Evolutionary conservation across 176 grass and related monocot species (phyloP).

Genomic region (Oropetium thomaeum): DNA sequence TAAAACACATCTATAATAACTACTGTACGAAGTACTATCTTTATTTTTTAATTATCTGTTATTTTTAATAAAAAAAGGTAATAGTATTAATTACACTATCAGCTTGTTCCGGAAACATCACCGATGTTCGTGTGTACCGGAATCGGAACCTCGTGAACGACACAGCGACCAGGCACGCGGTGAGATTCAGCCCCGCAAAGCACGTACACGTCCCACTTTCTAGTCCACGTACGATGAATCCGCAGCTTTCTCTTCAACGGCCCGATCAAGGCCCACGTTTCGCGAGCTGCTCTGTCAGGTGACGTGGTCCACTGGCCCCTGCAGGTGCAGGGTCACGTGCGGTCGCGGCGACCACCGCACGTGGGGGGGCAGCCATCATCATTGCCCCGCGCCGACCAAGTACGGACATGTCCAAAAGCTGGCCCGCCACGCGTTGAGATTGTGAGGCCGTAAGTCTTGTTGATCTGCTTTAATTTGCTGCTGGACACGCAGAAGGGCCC

Average conservation of each 20-base stretch:
- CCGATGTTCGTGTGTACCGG: background rate
- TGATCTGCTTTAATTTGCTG: background rate
- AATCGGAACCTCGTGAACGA: background rate
- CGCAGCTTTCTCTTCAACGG: background rate
- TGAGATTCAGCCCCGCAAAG: background rate
- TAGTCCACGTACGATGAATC: background rate
- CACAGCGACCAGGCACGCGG: background rate
- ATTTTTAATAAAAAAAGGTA: too few relatives aligned
- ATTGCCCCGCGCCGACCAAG: too few relatives aligned
- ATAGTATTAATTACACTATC: too few relatives aligned
- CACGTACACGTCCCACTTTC: background rate
- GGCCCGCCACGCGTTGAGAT: background rate
- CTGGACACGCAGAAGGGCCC: too few relatives aligned
- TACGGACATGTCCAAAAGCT: too few relatives aligned
- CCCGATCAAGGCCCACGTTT: background rate
- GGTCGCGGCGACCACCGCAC: background rate
- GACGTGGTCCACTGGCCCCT: background rate
- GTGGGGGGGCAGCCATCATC: background rate
- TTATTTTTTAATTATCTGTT: too few relatives aligned
- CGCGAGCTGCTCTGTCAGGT: background rate
- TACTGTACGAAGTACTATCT: too few relatives aligned
- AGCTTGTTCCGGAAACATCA: background rate
- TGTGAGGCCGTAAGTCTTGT: background rate
- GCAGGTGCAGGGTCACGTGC: background rate
- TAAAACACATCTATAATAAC: too few relatives aligned